phyloP scores from a whole-genome alignment of 2,329 filamentous ascomycete genomes.

The Verticillium alfalfae region DNA sequence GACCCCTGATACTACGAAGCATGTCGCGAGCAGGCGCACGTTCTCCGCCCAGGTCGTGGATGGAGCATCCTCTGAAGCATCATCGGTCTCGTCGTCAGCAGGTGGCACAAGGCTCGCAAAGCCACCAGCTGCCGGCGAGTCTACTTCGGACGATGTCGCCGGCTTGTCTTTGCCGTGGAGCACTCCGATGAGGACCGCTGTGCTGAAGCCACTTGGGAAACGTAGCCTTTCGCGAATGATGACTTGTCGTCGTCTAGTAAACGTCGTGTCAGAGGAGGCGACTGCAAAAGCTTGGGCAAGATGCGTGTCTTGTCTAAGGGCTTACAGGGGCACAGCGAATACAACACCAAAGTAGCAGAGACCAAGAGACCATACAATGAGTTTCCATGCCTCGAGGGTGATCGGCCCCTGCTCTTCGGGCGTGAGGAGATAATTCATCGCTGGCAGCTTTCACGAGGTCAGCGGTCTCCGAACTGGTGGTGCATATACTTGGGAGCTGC shows the following conservation, averaged over 20 bases:
- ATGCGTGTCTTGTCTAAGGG: neutral
- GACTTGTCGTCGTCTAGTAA: constrained; percentile 68
- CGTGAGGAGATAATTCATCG: constrained; percentile 78
- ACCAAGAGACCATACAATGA: constrained; percentile 86
- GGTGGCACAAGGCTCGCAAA: constrained; percentile 36
- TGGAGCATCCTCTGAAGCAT: constrained; percentile 5
- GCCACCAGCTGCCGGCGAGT: constrained; percentile 27
- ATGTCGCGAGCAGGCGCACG: constrained; percentile 48
- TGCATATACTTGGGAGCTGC: neutral
- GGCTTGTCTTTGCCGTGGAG: constrained; percentile 60
- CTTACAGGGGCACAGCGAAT: constrained; percentile 81
- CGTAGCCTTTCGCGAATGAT: constrained; percentile 89
- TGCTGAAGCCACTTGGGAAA: constrained; percentile 94
- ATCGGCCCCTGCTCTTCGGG: constrained; percentile 75
- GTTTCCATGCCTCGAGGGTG: constrained; percentile 64
- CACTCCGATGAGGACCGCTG: constrained; percentile 80
- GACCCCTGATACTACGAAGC: constrained; percentile 53
- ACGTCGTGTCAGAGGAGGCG: neutral
- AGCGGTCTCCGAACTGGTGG: neutral
- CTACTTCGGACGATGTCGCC: constrained; percentile 8
- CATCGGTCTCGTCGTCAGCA: constrained; percentile 2
- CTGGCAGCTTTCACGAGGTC: constrained; percentile 57
- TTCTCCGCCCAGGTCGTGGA: constrained; percentile 35
- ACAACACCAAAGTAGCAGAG: constrained; percentile 96
- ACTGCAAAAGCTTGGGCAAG: neutral